Evolutionary conservation across 2,329 filamentous ascomycete species (phyloP), one percentile per base, ranked within the genome.

Genomic region (Sporothrix globosa): DNA sequence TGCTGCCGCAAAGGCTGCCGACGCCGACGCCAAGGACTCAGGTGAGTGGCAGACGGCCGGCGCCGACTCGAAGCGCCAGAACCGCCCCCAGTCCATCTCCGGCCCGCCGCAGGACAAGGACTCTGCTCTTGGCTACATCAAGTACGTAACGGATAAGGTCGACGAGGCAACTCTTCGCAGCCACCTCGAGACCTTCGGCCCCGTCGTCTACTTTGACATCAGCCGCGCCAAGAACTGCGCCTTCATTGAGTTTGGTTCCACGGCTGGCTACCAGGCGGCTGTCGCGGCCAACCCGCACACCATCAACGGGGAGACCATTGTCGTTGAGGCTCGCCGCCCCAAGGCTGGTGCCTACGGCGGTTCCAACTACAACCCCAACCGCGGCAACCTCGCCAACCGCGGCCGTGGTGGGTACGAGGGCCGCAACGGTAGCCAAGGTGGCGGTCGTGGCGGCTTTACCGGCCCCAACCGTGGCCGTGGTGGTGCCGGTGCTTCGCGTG

Each of bases 181-280:
- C 68, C 86, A 88, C 69, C 84, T 99, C 67, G 85, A 88, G 75
- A 88, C 89, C 75, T 93, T 90, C 75, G 91, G 92, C 74, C 87
- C 90, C 77, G 80, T 94, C 70, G 84, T 85, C 69, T 89, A 90
- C 77, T 92, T 94, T 74, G 92, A 93, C 70, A 87, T 95, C 76
- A 93, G 92, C 81, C 89, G 91, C 72, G 82, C 87, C 76, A 97
- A 97, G 95, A 97, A 96, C 86, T 97, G 93, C 78, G 96, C 96
- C 34, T 98, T 98, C 78, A 92, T 97, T 72, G 96, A 99, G 80
- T 99, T 96, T 81, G 91, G 90, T 78, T 91, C 90, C 61, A 79
- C 88, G 27, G 89, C 93, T 69, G 93, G 89, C 61, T 97, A 97
- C 82, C 87, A 92, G 79, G 91, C 92, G 73, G 96, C 96, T 56